Evolutionary conservation across 805 yeast genomes (phyloP), one percentile per base, ranked within the genome.

Genomic region (Candida sakaeoensis): DNA sequence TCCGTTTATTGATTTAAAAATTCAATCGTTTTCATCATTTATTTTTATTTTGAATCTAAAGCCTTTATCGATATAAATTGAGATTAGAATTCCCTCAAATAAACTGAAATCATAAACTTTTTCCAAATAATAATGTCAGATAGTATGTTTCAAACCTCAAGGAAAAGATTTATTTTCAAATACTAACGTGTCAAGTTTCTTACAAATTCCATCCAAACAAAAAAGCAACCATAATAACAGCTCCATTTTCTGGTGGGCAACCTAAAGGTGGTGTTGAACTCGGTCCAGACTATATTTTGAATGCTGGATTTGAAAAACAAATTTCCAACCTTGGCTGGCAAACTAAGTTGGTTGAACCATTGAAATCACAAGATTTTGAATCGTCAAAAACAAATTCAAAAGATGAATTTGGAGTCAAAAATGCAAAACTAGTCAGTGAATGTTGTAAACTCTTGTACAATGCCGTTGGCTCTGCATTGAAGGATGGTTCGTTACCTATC

Each of bases 221-320:
- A 52, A 68, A 75, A 38, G 76, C 80, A 26, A 75, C 88, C n/a
- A 68, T 91, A 39, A 77, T 93, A 44, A 71, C 82, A 14, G 97
- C 96, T 0, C 98, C 98, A 38, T 93, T 91, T 63, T 79, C 89
- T 26, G 98, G 97, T 17, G 99, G 99, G 45, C 99, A 91, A 62
- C 90, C 88, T 29, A 86, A 87, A 56, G 75, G 80, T 17, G 99
- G 99, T 47, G 97, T 91, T 28, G 99, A 91, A 56, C 74, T 79
- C 37, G 99, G 97, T 25, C 98, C 99, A n/a, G 75, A 80, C 44
- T 83, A 78, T 60, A 68, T 91, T 48, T 60, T 89, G 34, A 74
- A 82, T 45, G 75, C 78, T 39, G 96, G 96, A 3, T 69, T 91
- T 43, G 68, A 75, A 45, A 48, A 69, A 18, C 84, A 85, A 52